phyloP scores from a whole-genome alignment of 2,329 filamentous ascomycete genomes.

The Parafenestella ontariensis region DNA sequence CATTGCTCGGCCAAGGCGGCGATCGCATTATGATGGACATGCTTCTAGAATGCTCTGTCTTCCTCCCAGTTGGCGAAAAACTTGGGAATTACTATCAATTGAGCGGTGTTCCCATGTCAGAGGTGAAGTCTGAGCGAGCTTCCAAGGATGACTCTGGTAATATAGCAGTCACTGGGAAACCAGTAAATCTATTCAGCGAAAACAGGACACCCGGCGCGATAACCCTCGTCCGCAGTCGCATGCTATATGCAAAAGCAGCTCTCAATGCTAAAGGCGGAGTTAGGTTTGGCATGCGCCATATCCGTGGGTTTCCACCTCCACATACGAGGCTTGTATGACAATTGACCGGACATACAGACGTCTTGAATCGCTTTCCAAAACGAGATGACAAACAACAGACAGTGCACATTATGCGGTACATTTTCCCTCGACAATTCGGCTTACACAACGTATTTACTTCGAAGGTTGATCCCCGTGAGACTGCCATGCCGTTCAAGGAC shows the following conservation, averaged over 20 bases:
- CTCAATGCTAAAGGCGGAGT: slow-evolving; percentile 73
- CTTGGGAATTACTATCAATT: slow-evolving; percentile 77
- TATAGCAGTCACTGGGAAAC: neutral
- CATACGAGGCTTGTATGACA: slow-evolving; percentile 3
- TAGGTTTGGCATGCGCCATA: slow-evolving; percentile 77
- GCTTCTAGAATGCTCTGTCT: slow-evolving; percentile 79
- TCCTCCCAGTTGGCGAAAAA: slow-evolving; percentile 66
- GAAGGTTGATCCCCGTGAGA: slow-evolving; percentile 68
- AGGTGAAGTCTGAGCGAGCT: slow-evolving; percentile 41
- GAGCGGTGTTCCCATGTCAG: slow-evolving; percentile 70
- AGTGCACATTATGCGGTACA: slow-evolving; percentile 82
- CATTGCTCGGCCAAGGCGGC: slow-evolving; percentile 75
- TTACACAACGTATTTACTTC: slow-evolving; percentile 93
- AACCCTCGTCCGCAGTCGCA: slow-evolving; percentile 78
- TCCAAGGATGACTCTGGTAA: slow-evolving; percentile 9
- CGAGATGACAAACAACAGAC: slow-evolving; percentile 61
- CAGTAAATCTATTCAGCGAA: slow-evolving; percentile 10
- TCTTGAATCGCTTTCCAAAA: slow-evolving; percentile 74
- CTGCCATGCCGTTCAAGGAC: slow-evolving; percentile 78
- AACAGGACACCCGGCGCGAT: slow-evolving; percentile 64
- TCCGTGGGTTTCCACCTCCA: slow-evolving; percentile 65
- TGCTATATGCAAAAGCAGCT: slow-evolving; percentile 81
- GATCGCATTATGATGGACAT: slow-evolving; percentile 80
- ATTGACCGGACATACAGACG: slow-evolving; percentile 63
- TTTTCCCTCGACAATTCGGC: slow-evolving; percentile 90